These are phyloP conservation scores for Gossypium turneri DNA, from an alignment of 345 rosid species.

Conservation along the genomic window DNA sequence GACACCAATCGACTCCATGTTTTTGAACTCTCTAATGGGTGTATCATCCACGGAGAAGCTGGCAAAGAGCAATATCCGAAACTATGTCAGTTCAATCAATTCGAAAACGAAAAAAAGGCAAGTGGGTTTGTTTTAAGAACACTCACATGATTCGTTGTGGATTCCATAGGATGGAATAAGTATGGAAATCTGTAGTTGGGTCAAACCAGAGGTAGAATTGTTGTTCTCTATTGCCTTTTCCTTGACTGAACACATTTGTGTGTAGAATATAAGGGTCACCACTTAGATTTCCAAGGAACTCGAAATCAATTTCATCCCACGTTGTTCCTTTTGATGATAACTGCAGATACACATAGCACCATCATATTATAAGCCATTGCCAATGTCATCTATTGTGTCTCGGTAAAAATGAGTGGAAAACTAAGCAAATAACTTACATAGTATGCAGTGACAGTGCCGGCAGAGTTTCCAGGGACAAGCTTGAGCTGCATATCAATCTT, in stretches of 20 bases:
- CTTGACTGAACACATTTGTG: too few species aligned
- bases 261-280: too few species aligned
- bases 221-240: conserved; percentile 1
- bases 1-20: too few species aligned
- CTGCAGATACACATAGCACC: conserved; percentile 21
- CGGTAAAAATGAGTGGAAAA: neutral
- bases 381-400: neutral
- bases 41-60: neutral
- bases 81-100: neutral
- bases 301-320: conserved; percentile 8
- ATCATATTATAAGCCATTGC: too few species aligned
- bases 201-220: conserved; percentile 59
- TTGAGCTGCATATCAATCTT: conserved; percentile 8
- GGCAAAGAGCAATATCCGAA: neutral
- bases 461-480: conserved; percentile 22
- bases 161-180: conserved; percentile 40
- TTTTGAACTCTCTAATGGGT: neutral
- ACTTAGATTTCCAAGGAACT: conserved; percentile 23
- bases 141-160: neutral
- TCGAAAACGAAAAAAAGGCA: too few species aligned
- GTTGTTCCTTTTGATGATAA: conserved; percentile 16
- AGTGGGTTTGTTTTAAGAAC: neutral
- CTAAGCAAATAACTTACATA: neutral
- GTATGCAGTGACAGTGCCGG: conserved; percentile 60
- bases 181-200: conserved; percentile 62